These are phyloP conservation scores for Artemisia tridentata DNA, from an alignment of 129 eudicot species.

Conservation along the genomic window DNA sequence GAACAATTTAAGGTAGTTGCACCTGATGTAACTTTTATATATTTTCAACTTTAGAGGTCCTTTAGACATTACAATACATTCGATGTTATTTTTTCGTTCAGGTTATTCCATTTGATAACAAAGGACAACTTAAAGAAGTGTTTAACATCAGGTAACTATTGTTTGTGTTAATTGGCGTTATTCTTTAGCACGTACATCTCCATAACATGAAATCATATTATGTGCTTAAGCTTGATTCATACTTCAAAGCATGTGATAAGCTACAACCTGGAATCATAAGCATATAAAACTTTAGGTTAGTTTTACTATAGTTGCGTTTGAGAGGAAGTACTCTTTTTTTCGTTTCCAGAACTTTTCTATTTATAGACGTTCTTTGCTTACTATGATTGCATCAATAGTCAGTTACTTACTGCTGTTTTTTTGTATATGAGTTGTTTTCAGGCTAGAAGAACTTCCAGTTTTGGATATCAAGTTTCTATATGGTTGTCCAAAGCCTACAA, in stretches of 20 bases:
- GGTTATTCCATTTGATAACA: conserved; percentile 97
- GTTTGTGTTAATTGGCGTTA: no score
- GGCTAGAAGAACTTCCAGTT: conserved; percentile 99
- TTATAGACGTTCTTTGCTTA: no score
- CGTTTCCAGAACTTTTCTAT: no score
- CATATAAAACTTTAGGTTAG: no score
- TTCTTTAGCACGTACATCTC: no score
- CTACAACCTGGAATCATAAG: no score
- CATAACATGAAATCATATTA: no score
- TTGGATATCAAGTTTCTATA: conserved; percentile 92
- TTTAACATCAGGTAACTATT: conserved; percentile 75
- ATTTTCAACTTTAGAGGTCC: background rate
- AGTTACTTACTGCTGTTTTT: background rate
- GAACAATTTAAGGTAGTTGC: conserved; percentile 80
- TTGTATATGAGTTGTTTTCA: conserved; percentile 27
- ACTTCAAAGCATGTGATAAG: no score
- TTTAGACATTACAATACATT: conserved; percentile 8
- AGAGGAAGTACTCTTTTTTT: no score
- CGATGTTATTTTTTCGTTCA: conserved; percentile 27
- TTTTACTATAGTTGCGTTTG: no score
- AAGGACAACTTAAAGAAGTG: conserved; percentile 98
- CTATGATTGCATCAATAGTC: no score
- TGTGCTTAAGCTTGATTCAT: no score
- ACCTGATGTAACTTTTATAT: background rate
- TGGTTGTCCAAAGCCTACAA: conserved; percentile 94